These are phyloP conservation scores for Hortaea sp. DNA, from an alignment of 2,329 filamentous ascomycete genomes.

Conservation along the genomic window DNA sequence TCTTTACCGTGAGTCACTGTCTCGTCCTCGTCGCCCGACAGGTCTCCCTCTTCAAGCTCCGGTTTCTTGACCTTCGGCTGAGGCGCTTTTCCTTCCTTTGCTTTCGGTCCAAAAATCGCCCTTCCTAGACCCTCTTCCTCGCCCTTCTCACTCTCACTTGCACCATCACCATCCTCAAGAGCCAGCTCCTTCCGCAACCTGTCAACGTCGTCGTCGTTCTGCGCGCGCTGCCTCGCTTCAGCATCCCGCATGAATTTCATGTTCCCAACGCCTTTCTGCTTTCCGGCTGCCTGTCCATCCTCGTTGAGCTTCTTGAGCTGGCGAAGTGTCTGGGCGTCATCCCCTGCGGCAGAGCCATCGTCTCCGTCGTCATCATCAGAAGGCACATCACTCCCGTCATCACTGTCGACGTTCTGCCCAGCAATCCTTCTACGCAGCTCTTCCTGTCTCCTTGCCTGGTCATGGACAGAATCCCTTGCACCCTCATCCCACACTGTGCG, in stretches of 20 bases:
- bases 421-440: slow-evolving; percentile 72
- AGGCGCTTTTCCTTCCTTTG: slow-evolving; percentile 24
- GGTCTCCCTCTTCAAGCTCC: slow-evolving; percentile 53
- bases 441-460: slow-evolving; percentile 74
- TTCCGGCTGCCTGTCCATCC: slow-evolving; percentile 12
- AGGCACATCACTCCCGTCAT: slow-evolving; percentile 38
- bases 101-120: slow-evolving; percentile 53
- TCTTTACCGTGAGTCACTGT: slow-evolving; percentile 9
- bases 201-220: slow-evolving; percentile 61
- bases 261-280: slow-evolving; percentile 51
- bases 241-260: slow-evolving; percentile 95
- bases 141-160: slow-evolving; percentile 33
- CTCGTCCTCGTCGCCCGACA: slow-evolving; percentile 34
- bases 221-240: slow-evolving; percentile 64
- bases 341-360: slow-evolving; percentile 54
- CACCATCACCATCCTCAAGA: slow-evolving; percentile 49
- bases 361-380: slow-evolving; percentile 47
- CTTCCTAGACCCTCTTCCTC: slow-evolving; percentile 57
- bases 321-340: slow-evolving; percentile 31
- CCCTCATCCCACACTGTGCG: slow-evolving; percentile 83
- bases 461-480: slow-evolving; percentile 63
- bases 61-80: slow-evolving; percentile 27
- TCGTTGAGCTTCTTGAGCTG: slow-evolving; percentile 35
- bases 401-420: slow-evolving; percentile 51
- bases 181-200: slow-evolving; percentile 57